phyloP scores from a whole-genome alignment of 139 green algal genomes.

The Tetraselmis chui region DNA sequence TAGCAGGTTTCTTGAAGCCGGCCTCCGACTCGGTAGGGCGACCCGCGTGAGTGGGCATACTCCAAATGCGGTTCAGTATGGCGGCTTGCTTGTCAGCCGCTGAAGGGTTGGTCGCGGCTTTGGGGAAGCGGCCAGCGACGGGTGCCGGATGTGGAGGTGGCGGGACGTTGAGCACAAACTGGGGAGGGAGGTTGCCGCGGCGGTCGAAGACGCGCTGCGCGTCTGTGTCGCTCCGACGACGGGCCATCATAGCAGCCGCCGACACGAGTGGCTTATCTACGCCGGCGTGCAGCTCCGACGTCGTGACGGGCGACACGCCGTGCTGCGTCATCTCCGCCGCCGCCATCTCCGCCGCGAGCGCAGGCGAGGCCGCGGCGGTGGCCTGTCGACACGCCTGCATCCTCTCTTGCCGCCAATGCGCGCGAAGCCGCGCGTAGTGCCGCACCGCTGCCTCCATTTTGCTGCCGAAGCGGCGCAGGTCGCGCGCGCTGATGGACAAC shows the following conservation, averaged over 20 bases:
- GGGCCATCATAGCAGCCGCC: neutral
- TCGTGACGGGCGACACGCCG: too few species aligned
- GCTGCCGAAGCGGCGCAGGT: slow-evolving; percentile 21
- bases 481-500: slow-evolving; percentile 12
- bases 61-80: neutral
- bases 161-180: neutral
- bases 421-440: slow-evolving; percentile 5
- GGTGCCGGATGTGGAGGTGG: too few species aligned
- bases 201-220: neutral
- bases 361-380: neutral
- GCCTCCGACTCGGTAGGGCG: neutral
- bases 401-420: neutral
- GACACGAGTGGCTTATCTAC: neutral
- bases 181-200: neutral
- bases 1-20: too few species aligned
- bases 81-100: neutral
- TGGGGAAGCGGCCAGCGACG: neutral
- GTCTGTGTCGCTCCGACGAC: neutral
- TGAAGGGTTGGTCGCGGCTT: neutral
- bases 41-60: neutral
- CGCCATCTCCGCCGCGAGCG: neutral
- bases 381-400: neutral
- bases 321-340: neutral
- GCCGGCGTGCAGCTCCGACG: neutral
- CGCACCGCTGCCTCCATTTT: slow-evolving; percentile 8